Percentiles rank a stretch among this genome's conserved stretches.
Evolutionary conservation across 2,329 filamentous ascomycete species (phyloP).

Genomic region (Didymella glomerata): DNA sequence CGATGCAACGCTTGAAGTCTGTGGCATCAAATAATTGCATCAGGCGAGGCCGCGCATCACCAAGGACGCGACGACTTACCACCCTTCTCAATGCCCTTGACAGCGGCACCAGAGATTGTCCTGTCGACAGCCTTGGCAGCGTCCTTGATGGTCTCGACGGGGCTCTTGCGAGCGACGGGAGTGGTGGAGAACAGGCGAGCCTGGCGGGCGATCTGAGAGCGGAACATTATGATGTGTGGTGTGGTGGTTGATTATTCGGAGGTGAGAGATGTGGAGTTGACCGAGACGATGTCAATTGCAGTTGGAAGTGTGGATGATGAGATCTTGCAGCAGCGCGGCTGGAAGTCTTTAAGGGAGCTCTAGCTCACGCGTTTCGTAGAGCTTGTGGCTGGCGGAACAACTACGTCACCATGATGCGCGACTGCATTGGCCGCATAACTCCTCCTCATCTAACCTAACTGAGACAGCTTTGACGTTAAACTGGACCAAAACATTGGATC

Average conservation of each 20-base stretch:
- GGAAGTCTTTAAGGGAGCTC: slow-evolving; percentile 18
- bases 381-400: slow-evolving; percentile 2
- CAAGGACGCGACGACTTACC: slow-evolving; percentile 57
- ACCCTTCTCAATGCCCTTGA: slow-evolving; percentile 70
- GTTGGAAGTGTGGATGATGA: slow-evolving; percentile 12
- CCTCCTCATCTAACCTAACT: neutral
- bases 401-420: slow-evolving; percentile 2
- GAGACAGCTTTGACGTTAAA: slow-evolving; percentile 17
- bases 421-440: slow-evolving; percentile 6
- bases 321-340: slow-evolving; percentile 2
- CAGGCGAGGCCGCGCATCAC: neutral
- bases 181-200: slow-evolving; percentile 65
- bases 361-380: slow-evolving; percentile 5
- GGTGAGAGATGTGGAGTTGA: slow-evolving; percentile 11
- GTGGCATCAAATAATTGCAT: neutral
- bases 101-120: slow-evolving; percentile 62
- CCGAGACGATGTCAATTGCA: slow-evolving; percentile 13
- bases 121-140: slow-evolving; percentile 66
- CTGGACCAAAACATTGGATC: slow-evolving; percentile 15
- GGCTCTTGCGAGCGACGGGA: slow-evolving; percentile 58
- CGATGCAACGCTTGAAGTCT: neutral
- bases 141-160: slow-evolving; percentile 65
- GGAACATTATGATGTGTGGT: slow-evolving; percentile 54
- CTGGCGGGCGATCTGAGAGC: slow-evolving; percentile 55
- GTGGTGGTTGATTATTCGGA: slow-evolving; percentile 13